Conservation (phyloP, 2,329 filamentous ascomycete species). For the Cordyceps fumosorosea region DNA sequence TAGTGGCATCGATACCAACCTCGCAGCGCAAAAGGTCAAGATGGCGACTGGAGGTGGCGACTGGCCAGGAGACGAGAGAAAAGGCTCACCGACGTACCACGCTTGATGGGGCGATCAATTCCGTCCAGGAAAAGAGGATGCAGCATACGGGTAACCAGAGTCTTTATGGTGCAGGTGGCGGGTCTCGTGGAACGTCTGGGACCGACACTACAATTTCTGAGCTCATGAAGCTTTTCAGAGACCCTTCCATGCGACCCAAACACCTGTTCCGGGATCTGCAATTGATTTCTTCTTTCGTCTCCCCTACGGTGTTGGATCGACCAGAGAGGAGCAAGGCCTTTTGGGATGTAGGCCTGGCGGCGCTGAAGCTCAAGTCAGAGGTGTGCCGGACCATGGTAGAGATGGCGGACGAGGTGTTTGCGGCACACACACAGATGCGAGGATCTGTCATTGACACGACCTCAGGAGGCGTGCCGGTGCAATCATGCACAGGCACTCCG, state of each 20-base stretch:
- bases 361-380: conserved; percentile 81
- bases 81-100: conserved; percentile 34
- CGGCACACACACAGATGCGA: conserved; percentile 59
- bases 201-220: conserved; percentile 59
- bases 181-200: not conserved
- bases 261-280: conserved; percentile 78
- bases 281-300: conserved; percentile 62
- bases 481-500: conserved; percentile 35
- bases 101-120: conserved; percentile 63
- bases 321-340: conserved; percentile 71
- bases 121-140: conserved; percentile 60
- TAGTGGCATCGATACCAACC: conserved; percentile 60
- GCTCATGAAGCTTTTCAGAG: conserved; percentile 60
- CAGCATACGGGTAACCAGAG: conserved; percentile 27
- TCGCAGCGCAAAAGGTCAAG: conserved; percentile 28
- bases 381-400: conserved; percentile 74
- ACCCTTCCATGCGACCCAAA: conserved; percentile 64
- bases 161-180: not conserved
- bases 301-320: conserved; percentile 52
- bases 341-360: conserved; percentile 82
- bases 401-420: conserved; percentile 48
- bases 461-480: conserved; percentile 23
- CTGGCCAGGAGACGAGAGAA: conserved; percentile 24
- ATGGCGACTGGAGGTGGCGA: conserved; percentile 17
- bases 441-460: conserved; percentile 33